phyloP scores from a whole-genome alignment of 139 green algal genomes.

The Mesotaenium endlicherianum region DNA sequence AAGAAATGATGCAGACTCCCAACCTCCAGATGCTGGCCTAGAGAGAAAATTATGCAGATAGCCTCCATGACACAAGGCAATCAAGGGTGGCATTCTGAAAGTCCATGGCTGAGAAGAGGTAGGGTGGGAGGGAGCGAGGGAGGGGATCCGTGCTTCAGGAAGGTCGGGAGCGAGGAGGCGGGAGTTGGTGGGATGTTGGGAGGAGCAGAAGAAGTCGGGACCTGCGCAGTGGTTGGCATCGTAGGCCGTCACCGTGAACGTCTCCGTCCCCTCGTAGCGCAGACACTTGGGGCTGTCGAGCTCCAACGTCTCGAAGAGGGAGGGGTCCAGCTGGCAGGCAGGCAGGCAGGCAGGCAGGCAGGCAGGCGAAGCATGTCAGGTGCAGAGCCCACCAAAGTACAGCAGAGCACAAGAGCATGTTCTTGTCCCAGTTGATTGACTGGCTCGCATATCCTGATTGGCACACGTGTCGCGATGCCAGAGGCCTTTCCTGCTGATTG shows the following conservation, averaged over 20 bases:
- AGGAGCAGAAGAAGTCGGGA: background rate
- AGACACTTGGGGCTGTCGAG: background rate
- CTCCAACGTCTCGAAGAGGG: constrained; percentile 24
- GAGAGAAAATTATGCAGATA: no score
- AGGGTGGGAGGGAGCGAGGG: no score
- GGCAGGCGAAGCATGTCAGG: background rate
- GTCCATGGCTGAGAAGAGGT: no score
- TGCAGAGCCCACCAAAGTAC: background rate
- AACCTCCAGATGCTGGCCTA: no score
- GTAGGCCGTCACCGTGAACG: constrained; percentile 35
- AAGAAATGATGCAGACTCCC: no score
- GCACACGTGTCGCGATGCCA: background rate
- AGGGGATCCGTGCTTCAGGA: no score
- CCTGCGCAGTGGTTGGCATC: constrained; percentile 48
- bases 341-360: no score
- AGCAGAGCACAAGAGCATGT: background rate
- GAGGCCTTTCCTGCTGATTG: background rate
- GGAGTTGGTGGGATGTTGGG: no score
- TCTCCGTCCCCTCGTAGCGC: background rate
- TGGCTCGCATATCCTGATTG: background rate
- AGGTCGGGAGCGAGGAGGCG: no score
- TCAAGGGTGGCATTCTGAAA: no score
- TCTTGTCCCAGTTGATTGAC: background rate
- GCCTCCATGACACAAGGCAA: no score
- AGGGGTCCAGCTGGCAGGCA: background rate